phyloP scores from a whole-genome alignment of 192 early-diverging fungal species.

The Coemansia brasiliensis region DNA sequence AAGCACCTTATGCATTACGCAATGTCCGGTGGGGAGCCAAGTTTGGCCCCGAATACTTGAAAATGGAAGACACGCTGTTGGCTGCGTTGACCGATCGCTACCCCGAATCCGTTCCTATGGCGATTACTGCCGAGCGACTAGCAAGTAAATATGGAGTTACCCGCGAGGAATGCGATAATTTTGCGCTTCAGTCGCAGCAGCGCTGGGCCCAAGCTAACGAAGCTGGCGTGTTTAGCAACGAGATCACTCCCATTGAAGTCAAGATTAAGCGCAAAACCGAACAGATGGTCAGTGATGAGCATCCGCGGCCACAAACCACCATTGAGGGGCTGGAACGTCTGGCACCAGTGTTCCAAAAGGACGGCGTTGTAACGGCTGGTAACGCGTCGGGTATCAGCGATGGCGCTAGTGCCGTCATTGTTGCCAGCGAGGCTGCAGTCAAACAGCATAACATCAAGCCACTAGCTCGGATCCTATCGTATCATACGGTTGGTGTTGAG shows the following conservation, averaged over 20 bases:
- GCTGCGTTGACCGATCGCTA: slow-evolving; percentile 82
- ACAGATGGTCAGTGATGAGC: slow-evolving; percentile 77
- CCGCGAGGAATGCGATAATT: slow-evolving; percentile 81
- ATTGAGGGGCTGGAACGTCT: slow-evolving; percentile 78
- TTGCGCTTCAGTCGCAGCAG: slow-evolving; percentile 79
- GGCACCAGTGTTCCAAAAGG: slow-evolving; percentile 84
- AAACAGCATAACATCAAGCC: slow-evolving; percentile 79
- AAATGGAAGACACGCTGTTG: slow-evolving; percentile 88
- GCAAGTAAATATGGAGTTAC: slow-evolving; percentile 80
- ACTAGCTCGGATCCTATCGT: slow-evolving; percentile 82
- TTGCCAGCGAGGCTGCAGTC: slow-evolving; percentile 84
- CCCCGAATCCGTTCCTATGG: slow-evolving; percentile 84
- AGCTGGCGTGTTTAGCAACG: slow-evolving; percentile 73
- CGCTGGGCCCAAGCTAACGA: slow-evolving; percentile 82
- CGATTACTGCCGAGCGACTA: slow-evolving; percentile 93
- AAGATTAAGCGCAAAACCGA: slow-evolving; percentile 71
- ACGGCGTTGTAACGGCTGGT: slow-evolving; percentile 89
- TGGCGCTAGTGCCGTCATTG: slow-evolving; percentile 84
- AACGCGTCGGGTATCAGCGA: slow-evolving; percentile 95
- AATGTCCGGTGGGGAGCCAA: slow-evolving; percentile 82
- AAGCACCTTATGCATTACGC: slow-evolving; percentile 84
- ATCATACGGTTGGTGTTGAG: slow-evolving; percentile 84
- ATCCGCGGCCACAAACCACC: slow-evolving; percentile 84
- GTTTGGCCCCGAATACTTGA: slow-evolving; percentile 80
- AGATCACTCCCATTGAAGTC: slow-evolving; percentile 83